Evolutionary conservation across 106 monocot genomes (phyloP).

Genomic region (Hemerocallis citrina): DNA sequence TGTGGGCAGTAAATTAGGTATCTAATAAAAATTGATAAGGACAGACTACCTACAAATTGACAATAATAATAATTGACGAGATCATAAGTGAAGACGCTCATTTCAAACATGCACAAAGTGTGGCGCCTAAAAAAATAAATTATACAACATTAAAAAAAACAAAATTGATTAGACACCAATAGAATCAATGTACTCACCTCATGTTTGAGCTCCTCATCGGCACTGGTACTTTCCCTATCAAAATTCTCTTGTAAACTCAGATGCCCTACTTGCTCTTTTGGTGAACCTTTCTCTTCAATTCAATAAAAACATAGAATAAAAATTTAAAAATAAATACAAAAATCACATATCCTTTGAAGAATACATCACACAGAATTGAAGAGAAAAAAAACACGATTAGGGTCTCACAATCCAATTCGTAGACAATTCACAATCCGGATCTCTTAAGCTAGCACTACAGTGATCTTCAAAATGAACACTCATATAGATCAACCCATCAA

Average conservation of each 20-base stretch:
- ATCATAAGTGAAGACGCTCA: not conserved
- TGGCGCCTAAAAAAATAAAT: not conserved
- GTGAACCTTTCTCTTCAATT: constrained; percentile 13
- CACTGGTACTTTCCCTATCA: constrained; percentile 12
- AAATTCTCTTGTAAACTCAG: not conserved
- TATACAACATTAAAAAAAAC: not conserved
- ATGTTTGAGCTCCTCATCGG: constrained; percentile 16
- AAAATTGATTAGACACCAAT: not conserved
- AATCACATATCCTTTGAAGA: not conserved
- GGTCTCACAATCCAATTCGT: not conserved
- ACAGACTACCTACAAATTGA: not conserved
- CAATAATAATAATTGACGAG: not conserved
- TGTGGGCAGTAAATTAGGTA: not conserved
- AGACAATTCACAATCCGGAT: too few species aligned
- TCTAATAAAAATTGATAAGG: not conserved
- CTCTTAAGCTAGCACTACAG: too few species aligned
- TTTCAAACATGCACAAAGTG: not conserved
- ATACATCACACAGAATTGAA: not conserved
- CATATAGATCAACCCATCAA: too few species aligned
- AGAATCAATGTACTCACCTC: constrained; percentile 21
- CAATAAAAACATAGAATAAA: constrained; percentile 1
- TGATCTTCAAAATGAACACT: too few species aligned
- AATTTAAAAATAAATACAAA: not conserved
- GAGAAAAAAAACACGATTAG: not conserved
- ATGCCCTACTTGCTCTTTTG: constrained; percentile 5